Percentiles rank a stretch among this genome's conserved stretches.
These are phyloP conservation scores for Lichenothelia convexa DNA, from an alignment of 495 filamentous ascomycete species.

Conservation along the genomic window DNA sequence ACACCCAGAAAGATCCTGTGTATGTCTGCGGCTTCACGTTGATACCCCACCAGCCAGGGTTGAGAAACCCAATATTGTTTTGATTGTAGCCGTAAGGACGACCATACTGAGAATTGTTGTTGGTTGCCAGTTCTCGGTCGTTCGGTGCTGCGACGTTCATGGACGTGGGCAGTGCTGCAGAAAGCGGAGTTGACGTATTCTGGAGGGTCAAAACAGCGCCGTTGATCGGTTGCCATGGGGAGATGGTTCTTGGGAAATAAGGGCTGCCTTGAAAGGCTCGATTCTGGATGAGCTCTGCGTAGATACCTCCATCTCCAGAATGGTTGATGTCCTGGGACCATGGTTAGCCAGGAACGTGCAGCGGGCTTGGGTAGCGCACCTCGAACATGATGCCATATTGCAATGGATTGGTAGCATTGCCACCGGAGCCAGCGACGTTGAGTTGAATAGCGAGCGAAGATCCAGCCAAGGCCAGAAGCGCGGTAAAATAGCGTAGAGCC, in stretches of 20 bases:
- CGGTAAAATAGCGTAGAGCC: no score
- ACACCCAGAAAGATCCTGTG: constrained; percentile 20
- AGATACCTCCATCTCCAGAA: constrained; percentile 59
- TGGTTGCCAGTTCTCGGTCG: no score
- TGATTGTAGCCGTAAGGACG: not conserved
- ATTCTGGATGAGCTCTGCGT: constrained; percentile 55
- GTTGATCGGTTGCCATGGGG: constrained; percentile 38
- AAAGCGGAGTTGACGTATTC: constrained; percentile 27
- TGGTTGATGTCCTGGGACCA: constrained; percentile 49
- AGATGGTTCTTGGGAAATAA: constrained; percentile 18
- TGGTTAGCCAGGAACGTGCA: constrained; percentile 5
- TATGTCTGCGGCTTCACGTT: constrained; percentile 14
- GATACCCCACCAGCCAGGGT: constrained; percentile 15
- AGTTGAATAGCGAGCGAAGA: constrained; percentile 13
- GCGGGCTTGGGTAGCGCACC: constrained; percentile 11
- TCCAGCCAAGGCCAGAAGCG: constrained; percentile 3
- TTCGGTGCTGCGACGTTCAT: constrained; percentile 29
- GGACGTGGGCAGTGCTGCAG: constrained; percentile 36
- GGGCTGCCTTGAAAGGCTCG: constrained; percentile 45
- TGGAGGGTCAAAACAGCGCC: constrained; percentile 32
- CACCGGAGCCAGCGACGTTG: constrained; percentile 27
- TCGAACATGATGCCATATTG: constrained; percentile 46
- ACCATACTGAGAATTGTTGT: no score
- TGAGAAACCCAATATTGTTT: constrained; percentile 11
- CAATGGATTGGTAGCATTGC: constrained; percentile 34